Percentiles rank a stretch among this genome's conserved stretches.
Conservation (phyloP, 192 early-diverging fungal species). For the Paraglomus brasilianum region DNA sequence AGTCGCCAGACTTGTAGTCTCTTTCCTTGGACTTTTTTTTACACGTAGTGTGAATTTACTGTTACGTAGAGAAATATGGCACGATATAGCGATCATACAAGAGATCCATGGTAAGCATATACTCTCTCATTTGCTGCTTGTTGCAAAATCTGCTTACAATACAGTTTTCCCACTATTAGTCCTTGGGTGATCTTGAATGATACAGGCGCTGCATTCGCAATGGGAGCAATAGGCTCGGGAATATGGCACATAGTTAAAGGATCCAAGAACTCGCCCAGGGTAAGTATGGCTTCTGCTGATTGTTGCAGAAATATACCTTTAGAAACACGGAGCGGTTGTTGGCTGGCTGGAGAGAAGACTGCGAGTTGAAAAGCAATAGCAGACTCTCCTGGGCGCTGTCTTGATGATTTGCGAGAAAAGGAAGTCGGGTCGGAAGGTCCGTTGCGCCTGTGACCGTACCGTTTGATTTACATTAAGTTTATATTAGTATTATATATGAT, state of each 20-base stretch:
- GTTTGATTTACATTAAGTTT: too few relatives aligned
- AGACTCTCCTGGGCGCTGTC: too few relatives aligned
- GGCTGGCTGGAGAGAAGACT: too few relatives aligned
- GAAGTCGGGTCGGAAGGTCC: too few relatives aligned
- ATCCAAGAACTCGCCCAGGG: constrained; percentile 95
- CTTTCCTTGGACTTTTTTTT: too few relatives aligned
- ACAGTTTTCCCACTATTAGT: constrained; percentile 43
- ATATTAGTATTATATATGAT: too few relatives aligned
- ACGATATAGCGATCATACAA: constrained; percentile 22
- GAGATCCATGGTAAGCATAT: constrained; percentile 25
- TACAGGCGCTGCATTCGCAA: constrained; percentile 84
- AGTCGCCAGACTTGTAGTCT: too few relatives aligned
- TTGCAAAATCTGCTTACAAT: neutral
- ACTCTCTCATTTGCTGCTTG: neutral
- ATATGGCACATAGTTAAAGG: constrained; percentile 98
- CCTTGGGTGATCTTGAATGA: constrained; percentile 88
- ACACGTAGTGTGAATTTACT: too few relatives aligned
- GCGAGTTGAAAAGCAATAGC: too few relatives aligned
- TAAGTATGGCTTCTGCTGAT: constrained; percentile 37
- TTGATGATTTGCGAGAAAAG: too few relatives aligned
- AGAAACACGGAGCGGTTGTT: too few relatives aligned
- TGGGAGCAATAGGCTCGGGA: constrained; percentile 95
- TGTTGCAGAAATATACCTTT: neutral
- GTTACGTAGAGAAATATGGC: constrained; percentile 18
- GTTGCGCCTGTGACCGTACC: too few relatives aligned